Evolutionary conservation across 495 filamentous ascomycete species (phyloP).

Genomic region (Thermothielavioides terrestris): DNA sequence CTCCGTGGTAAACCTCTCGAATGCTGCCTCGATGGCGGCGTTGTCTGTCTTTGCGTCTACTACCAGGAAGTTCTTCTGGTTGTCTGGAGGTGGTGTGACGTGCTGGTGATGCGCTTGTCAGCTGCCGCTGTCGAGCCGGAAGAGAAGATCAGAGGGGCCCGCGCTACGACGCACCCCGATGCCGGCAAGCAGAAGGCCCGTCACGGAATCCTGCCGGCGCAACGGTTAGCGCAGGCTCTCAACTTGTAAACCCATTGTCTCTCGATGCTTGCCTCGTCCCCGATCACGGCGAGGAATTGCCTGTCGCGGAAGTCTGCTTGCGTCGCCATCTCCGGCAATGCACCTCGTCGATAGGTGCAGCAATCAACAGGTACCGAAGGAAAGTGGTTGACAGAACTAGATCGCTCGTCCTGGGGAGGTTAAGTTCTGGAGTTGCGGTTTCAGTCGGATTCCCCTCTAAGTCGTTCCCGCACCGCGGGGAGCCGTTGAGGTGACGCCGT

Average conservation of each 20-base stretch:
- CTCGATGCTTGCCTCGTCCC: constrained; percentile 70
- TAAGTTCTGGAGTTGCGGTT: neutral
- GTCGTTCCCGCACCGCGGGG: neutral
- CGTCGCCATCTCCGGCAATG: constrained; percentile 37
- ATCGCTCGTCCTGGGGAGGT: neutral
- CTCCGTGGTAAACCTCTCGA: constrained; percentile 77
- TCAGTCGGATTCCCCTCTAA: neutral
- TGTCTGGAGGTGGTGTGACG: constrained; percentile 54
- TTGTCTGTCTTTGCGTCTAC: constrained; percentile 89
- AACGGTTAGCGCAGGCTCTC: constrained; percentile 4
- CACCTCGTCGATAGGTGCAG: neutral
- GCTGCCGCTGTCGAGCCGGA: neutral
- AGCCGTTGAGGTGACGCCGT: constrained; percentile 5
- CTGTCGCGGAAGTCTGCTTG: constrained; percentile 71
- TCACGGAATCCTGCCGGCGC: constrained; percentile 71
- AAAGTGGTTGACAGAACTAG: neutral
- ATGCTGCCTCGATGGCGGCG: constrained; percentile 79
- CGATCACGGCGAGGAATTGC: constrained; percentile 94
- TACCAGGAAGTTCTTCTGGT: constrained; percentile 94
- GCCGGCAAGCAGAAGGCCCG: constrained; percentile 85
- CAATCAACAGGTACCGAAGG: neutral
- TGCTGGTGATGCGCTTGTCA: constrained; percentile 20
- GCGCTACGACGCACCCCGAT: constrained; percentile 63
- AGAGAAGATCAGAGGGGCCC: neutral
- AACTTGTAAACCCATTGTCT: neutral